These are phyloP conservation scores for Gastrolobium villosum DNA, from an alignment of 306 rosid genomes.

Conservation along the genomic window DNA sequence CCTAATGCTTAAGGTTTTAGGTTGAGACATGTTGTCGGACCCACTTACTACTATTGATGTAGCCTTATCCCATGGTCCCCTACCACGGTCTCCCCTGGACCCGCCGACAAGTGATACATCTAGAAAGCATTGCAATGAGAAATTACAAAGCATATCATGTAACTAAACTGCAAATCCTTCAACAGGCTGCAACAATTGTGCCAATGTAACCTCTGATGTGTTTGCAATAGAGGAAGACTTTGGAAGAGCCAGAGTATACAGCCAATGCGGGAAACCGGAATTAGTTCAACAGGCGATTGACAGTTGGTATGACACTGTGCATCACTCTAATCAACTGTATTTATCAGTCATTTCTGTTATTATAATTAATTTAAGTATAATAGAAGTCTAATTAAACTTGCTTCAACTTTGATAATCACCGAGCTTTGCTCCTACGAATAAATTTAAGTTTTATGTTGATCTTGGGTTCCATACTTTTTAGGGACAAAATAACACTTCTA, in stretches of 20 bases:
- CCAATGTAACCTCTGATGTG: conserved; percentile 73
- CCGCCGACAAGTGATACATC: neutral
- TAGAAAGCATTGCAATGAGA: conserved; percentile 20
- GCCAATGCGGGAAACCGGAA: conserved; percentile 66
- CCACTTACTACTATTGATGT: too few relatives aligned
- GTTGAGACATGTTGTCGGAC: too few relatives aligned
- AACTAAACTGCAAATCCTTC: conserved; percentile 27
- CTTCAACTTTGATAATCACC: neutral
- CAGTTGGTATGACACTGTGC: conserved; percentile 65
- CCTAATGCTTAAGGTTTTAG: too few relatives aligned
- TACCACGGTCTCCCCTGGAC: too few relatives aligned
- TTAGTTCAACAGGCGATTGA: conserved; percentile 85
- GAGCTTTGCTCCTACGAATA: neutral
- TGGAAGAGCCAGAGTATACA: conserved; percentile 85
- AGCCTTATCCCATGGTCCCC: too few relatives aligned
- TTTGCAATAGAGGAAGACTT: conserved; percentile 89
- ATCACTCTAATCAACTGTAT: conserved; percentile 12
- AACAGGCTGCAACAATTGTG: conserved; percentile 91
- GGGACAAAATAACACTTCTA: neutral
- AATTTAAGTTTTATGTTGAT: conserved; percentile 4
- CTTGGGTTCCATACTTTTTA: neutral
- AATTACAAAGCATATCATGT: conserved; percentile 10
- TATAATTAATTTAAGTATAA: neutral
- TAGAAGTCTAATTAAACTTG: conserved; percentile 6
- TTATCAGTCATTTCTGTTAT: neutral